phyloP scores from a whole-genome alignment of 1,284 basidiomycete genomes.

The Cryptococcus deneoformans region DNA sequence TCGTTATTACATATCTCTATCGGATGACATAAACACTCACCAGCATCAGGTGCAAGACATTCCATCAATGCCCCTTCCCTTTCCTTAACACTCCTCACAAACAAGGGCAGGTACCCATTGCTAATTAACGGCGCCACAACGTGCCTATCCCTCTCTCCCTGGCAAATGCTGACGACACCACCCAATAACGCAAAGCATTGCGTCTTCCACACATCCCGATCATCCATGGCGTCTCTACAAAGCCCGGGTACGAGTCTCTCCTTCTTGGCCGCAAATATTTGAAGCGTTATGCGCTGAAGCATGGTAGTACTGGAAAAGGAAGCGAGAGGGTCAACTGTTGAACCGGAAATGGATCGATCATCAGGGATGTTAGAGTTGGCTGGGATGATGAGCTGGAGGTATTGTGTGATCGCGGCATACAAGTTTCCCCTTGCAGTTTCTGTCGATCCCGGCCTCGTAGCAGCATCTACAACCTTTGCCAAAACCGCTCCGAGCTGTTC shows the following conservation, averaged over 20 bases:
- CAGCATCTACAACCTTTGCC: slow-evolving; percentile 71
- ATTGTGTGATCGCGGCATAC: slow-evolving; percentile 88
- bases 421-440: slow-evolving; percentile 93
- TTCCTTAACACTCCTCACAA: slow-evolving; percentile 80
- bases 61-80: slow-evolving; percentile 73
- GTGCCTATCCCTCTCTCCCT: slow-evolving; percentile 29
- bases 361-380: slow-evolving; percentile 9
- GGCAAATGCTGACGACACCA: slow-evolving; percentile 53
- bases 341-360: slow-evolving; percentile 6
- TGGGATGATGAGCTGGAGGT: slow-evolving; percentile 63
- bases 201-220: slow-evolving; percentile 96
- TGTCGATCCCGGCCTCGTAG: slow-evolving; percentile 72
- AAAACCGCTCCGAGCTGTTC: slow-evolving; percentile 76
- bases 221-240: slow-evolving; percentile 88
- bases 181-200: slow-evolving; percentile 58
- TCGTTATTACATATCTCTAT: neutral
- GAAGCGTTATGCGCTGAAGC: slow-evolving; percentile 58
- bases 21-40: slow-evolving; percentile 51
- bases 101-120: slow-evolving; percentile 77
- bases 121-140: slow-evolving; percentile 63
- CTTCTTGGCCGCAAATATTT: slow-evolving; percentile 55
- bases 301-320: slow-evolving; percentile 44
- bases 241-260: slow-evolving; percentile 77
- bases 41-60: slow-evolving; percentile 83
- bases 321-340: slow-evolving; percentile 14